These are phyloP conservation scores for Mucuna pruriens DNA, from an alignment of 306 rosid genomes.

Conservation along the genomic window DNA sequence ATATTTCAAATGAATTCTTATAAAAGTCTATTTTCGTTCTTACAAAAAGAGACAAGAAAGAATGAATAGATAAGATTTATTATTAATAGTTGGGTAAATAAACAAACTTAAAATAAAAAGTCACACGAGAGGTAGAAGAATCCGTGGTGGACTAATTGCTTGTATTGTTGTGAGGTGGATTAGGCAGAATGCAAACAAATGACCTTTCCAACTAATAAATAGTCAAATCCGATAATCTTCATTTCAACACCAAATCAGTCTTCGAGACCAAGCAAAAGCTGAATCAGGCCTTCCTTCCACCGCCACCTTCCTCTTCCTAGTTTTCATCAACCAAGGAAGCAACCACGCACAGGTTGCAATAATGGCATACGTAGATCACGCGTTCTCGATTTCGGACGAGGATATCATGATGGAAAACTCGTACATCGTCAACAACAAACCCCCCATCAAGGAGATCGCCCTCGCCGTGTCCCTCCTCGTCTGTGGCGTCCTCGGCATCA, in stretches of 20 bases:
- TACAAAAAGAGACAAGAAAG: too few species aligned
- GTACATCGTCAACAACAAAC: conserved; percentile 75
- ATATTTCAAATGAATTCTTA: too few species aligned
- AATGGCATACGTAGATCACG: conserved; percentile 96
- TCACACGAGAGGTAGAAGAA: neutral
- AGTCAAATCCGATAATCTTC: neutral
- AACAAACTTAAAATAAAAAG: neutral
- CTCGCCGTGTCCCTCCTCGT: conserved; percentile 91
- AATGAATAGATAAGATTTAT: too few species aligned
- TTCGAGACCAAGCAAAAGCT: conserved; percentile 35
- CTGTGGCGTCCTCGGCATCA: conserved; percentile 75
- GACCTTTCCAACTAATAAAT: neutral
- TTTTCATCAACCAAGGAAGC: neutral
- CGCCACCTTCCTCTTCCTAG: neutral
- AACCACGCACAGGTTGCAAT: neutral
- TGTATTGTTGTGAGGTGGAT: neutral
- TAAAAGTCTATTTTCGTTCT: too few species aligned
- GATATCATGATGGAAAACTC: conserved; percentile 89
- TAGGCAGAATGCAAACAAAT: neutral
- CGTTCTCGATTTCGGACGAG: conserved; percentile 93
- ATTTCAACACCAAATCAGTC: conserved; percentile 5
- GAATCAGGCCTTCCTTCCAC: conserved; percentile 14
- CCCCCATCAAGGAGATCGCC: conserved; percentile 93
- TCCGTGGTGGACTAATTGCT: neutral
- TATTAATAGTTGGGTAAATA: neutral